phyloP scores from a whole-genome alignment of 1,139 yeast genomes.

The Starmera stellimalicola region DNA sequence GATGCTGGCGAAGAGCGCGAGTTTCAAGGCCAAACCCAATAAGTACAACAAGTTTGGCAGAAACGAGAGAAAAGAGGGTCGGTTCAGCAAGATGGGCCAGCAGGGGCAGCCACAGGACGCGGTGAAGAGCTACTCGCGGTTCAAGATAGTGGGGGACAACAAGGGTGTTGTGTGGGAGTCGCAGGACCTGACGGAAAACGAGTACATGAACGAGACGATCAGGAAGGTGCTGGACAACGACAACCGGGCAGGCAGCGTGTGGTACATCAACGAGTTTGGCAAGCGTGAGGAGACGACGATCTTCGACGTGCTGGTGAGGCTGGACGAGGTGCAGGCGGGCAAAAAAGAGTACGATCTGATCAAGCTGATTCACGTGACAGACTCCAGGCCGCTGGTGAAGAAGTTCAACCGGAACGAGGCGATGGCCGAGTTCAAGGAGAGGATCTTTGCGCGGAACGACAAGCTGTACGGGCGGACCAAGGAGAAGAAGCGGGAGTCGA shows the following conservation, averaged over 20 bases:
- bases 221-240: slow-evolving; percentile 8
- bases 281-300: slow-evolving; percentile 6
- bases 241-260: slow-evolving; percentile 8
- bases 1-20: too few relatives aligned
- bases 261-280: slow-evolving; percentile 3
- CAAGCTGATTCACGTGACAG: not conserved
- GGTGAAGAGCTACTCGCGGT: not conserved
- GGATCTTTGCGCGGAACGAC: slow-evolving; percentile 24
- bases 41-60: too few relatives aligned
- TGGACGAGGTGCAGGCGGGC: not conserved
- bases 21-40: too few relatives aligned
- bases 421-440: slow-evolving; percentile 29
- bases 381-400: slow-evolving; percentile 26
- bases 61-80: too few relatives aligned
- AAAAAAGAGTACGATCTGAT: not conserved
- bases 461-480: slow-evolving; percentile 21
- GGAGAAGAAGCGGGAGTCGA: slow-evolving; percentile 20
- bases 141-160: not conserved
- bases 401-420: slow-evolving; percentile 25
- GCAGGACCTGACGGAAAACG: slow-evolving; percentile 10
- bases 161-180: slow-evolving; percentile 1
- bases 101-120: too few relatives aligned
- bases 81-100: too few relatives aligned
- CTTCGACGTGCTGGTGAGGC: slow-evolving; percentile 1
- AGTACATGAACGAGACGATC: slow-evolving; percentile 12